These are phyloP conservation scores for Trichosanthes cucumerina DNA, from an alignment of 306 rosid genomes.

Conservation along the genomic window DNA sequence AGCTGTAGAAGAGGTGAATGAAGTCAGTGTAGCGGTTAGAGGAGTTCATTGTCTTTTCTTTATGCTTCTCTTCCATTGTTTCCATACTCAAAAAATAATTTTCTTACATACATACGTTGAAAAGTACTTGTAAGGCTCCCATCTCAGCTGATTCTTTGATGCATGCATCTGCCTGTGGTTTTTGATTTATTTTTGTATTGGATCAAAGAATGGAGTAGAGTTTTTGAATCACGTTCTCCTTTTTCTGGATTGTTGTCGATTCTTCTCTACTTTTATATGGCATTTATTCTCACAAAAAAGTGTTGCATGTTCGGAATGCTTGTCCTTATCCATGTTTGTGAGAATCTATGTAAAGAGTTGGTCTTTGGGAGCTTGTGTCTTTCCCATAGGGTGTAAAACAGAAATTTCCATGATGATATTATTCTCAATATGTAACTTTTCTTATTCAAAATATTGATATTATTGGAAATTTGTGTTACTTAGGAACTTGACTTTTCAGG, in stretches of 20 bases:
- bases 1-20: constrained; percentile 12
- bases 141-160: not conserved
- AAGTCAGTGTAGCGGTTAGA: constrained; percentile 10
- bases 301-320: not conserved
- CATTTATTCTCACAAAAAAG: not conserved
- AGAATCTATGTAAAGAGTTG: not conserved
- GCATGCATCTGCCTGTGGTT: not conserved
- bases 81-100: constrained; percentile 2
- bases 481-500: too few relatives aligned
- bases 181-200: not conserved
- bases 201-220: not conserved
- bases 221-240: not conserved
- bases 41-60: not conserved
- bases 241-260: not conserved
- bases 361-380: not conserved
- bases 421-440: not conserved
- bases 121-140: not conserved
- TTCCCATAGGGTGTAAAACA: not conserved
- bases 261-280: not conserved
- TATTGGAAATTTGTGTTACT: not conserved
- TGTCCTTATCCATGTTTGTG: not conserved
- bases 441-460: not conserved
- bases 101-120: not conserved
- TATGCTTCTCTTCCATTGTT: constrained; percentile 7
- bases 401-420: not conserved